Conservation (phyloP, 2,329 filamentous ascomycete genomes). For the Arachnopeziza araneosa region DNA sequence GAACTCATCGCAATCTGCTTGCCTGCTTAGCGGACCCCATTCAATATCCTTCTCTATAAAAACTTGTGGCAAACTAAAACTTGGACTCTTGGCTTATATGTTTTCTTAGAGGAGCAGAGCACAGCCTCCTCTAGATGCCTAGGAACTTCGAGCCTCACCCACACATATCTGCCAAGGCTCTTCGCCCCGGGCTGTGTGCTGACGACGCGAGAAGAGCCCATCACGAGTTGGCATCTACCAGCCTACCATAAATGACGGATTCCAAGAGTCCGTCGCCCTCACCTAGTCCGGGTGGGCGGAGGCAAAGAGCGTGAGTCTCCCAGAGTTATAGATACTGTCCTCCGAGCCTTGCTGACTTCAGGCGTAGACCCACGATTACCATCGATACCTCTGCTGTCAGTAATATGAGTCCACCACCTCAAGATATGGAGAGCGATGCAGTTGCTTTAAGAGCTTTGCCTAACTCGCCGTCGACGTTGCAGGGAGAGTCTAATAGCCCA, state of each 20-base stretch:
- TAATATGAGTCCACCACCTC: conserved; percentile 25
- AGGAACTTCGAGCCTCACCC: neutral
- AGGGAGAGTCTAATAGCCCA: conserved; percentile 32
- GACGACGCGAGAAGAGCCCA: conserved; percentile 4
- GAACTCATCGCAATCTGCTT: neutral
- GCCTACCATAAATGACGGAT: conserved; percentile 21
- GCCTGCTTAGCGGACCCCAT: neutral
- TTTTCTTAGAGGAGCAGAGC: conserved; percentile 11
- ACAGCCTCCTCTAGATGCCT: conserved; percentile 24
- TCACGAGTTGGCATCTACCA: neutral
- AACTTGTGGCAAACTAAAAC: neutral
- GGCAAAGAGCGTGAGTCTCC: conserved; percentile 31
- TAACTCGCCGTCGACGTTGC: conserved; percentile 30
- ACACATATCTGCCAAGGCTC: conserved; percentile 21
- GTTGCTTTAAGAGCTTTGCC: conserved; percentile 31
- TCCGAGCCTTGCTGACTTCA: conserved; percentile 19
- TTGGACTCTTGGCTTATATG: conserved; percentile 20
- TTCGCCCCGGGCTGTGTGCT: conserved; percentile 25
- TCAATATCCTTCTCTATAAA: neutral
- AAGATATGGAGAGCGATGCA: conserved; percentile 30
- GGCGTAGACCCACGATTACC: conserved; percentile 44
- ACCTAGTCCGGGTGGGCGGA: conserved; percentile 23
- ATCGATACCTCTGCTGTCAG: conserved; percentile 51
- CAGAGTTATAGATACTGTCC: conserved; percentile 6
- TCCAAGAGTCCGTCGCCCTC: conserved; percentile 17